Evolutionary conservation across 2,329 filamentous ascomycete species (phyloP), one percentile per base, ranked within the genome.

Genomic region (Fonsecaea nubica): DNA sequence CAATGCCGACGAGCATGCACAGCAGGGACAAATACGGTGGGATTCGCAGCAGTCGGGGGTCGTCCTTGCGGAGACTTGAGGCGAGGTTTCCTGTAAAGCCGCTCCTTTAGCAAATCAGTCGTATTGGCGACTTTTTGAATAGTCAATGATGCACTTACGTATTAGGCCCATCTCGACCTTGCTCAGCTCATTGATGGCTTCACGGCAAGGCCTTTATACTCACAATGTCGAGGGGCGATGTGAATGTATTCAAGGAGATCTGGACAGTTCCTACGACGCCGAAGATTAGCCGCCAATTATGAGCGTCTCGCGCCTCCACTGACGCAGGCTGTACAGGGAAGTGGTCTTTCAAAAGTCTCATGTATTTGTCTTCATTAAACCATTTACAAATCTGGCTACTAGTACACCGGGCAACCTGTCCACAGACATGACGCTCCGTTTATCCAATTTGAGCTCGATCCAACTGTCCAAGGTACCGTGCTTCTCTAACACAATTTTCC

Each of bases 11-110:
- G 57, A 94, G 74, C 73, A 98, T 88, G 79, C 91, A 96, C 48
- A 96, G 82, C 59, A 92, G 85, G 38, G 94, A 97, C 38, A 98
- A 82, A 81, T 96, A 94, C 13, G 93, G 92, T 48, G 94, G 93
- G 18, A 96, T 81, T 80, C 91, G 92, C 70, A 95, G 87, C 65
- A 97, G 83, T 71, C 91, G 87, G 74, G 92, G 90, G 78, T 97
- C 91, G 78, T 88, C 89, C 76, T 64, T 70, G 57, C 92, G 90
- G 75, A 97, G 48, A 21, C 62, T 66, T 12, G 63, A 61, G 35
- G 71, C 54, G 61, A 58, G 63, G 63, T 65, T 67, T 45, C 64
- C 71, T 73, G 38, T 10, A 6, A 15, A 30, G 9, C 21, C 32
- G 2, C 4, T 25, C 25, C 45, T 50, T 50, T 25, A 25, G 25